A percentile compares a stretch with the other conserved stretches of the same genome.
Evolutionary conservation across 805 yeast species (phyloP).

Genomic region (Teunomyces aglyptinius): DNA sequence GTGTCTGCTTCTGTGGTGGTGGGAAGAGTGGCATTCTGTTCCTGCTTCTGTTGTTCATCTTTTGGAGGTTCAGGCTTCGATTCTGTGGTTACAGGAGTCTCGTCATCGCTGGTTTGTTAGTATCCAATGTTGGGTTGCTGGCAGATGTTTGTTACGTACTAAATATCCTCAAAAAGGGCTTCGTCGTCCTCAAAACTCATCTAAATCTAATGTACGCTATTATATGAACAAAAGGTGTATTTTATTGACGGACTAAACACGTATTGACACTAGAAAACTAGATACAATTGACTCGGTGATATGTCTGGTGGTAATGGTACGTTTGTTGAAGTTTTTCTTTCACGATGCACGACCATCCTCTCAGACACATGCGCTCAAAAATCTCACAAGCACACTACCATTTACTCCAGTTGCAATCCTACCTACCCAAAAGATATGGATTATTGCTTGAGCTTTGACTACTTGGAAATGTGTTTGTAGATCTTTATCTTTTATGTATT

Average conservation of each 20-base stretch:
- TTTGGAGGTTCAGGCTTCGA: neutral
- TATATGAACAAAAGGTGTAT: conserved; percentile 5
- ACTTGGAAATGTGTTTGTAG: neutral
- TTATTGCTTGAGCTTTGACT: neutral
- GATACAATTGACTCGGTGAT: neutral
- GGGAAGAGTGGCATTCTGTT: conserved; percentile 1
- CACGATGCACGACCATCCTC: neutral
- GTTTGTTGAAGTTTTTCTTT: conserved; percentile 3
- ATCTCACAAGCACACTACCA: too few relatives aligned
- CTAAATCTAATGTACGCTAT: conserved; percentile 1
- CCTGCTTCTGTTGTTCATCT: neutral
- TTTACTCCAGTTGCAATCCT: too few relatives aligned
- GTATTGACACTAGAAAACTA: conserved; percentile 4
- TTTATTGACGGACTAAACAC: conserved; percentile 20
- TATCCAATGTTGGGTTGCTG: neutral
- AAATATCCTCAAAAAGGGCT: conserved; percentile 90
- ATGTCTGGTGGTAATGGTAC: neutral
- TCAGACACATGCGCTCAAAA: too few relatives aligned
- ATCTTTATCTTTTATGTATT: neutral
- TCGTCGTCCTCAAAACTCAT: conserved; percentile 79
- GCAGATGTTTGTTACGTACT: conserved; percentile 32
- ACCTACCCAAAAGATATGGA: too few relatives aligned
- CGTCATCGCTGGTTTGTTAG: conserved; percentile 10
- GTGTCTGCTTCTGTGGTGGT: neutral
- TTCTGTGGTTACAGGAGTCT: conserved; percentile 7